phyloP scores from a whole-genome alignment of 805 yeast genomes.

The Cyberlindnera maritima region DNA sequence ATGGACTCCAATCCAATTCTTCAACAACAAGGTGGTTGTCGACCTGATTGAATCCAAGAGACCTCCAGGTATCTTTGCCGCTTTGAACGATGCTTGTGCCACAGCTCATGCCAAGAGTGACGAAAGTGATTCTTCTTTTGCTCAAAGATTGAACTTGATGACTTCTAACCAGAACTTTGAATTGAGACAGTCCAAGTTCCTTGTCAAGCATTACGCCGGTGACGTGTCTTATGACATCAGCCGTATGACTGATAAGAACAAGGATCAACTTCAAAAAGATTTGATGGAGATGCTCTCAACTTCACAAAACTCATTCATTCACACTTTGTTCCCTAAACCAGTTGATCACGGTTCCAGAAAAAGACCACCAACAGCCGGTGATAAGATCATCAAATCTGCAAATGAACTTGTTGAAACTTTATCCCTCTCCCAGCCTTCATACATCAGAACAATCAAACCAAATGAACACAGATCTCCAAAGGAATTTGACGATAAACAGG shows the following conservation, averaged over 20 bases:
- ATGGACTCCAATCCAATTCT: conserved; percentile 97
- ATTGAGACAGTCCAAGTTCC: conserved; percentile 79
- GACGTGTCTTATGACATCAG: conserved; percentile 90
- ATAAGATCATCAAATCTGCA: conserved; percentile 89
- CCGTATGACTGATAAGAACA: conserved; percentile 94
- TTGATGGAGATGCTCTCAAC: conserved; percentile 74
- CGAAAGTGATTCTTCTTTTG: conserved; percentile 96
- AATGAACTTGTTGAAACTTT: conserved; percentile 85
- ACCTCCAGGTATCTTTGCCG: conserved; percentile 96
- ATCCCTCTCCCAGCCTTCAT: conserved; percentile 90
- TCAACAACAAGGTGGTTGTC: conserved; percentile 94
- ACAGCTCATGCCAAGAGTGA: conserved; percentile 97
- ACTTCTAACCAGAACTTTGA: conserved; percentile 84
- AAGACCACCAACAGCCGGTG: conserved; percentile 95
- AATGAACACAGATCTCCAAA: conserved; percentile 88
- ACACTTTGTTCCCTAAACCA: conserved; percentile 57
- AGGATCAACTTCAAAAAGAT: conserved; percentile 90
- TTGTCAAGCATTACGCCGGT: conserved; percentile 97
- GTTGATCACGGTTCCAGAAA: conserved; percentile 68
- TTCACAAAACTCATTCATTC: conserved; percentile 63
- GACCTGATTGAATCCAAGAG: conserved; percentile 91
- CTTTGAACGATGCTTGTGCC: conserved; percentile 93
- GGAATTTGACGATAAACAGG: conserved; percentile 86
- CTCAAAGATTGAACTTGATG: conserved; percentile 85
- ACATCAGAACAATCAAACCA: conserved; percentile 96